Percentiles rank a stretch among this genome's conserved stretches.
Evolutionary conservation across 148 eudicot genomes (phyloP).

Genomic region (Vaccinium macrocarpon): DNA sequence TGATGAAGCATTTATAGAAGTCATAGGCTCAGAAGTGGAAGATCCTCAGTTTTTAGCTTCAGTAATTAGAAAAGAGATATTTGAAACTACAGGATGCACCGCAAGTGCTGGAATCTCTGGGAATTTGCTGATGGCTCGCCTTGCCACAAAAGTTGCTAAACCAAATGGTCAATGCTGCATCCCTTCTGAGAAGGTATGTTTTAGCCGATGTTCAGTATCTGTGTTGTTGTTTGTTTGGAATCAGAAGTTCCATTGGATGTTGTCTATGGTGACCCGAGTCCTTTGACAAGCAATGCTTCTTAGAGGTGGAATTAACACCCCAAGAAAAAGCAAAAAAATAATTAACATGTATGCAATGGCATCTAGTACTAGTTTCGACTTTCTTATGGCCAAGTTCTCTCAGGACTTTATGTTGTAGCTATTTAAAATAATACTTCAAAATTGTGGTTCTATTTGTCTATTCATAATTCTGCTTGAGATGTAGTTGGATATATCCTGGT

Average conservation of each 20-base stretch:
- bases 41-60: slow-evolving; percentile 78
- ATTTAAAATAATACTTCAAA: neutral
- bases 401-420: neutral
- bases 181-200: slow-evolving; percentile 66
- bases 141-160: slow-evolving; percentile 92
- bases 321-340: neutral
- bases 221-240: neutral
- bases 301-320: too few relatives aligned
- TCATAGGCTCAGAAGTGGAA: slow-evolving; percentile 52
- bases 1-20: slow-evolving; percentile 96
- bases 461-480: neutral
- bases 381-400: slow-evolving; percentile 1
- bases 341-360: neutral
- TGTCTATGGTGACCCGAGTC: neutral
- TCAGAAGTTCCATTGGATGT: neutral
- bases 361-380: neutral
- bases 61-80: slow-evolving; percentile 74
- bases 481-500: neutral
- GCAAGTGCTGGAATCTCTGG: slow-evolving; percentile 88
- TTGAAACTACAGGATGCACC: slow-evolving; percentile 75
- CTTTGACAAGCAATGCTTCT: neutral
- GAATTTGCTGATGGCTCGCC: slow-evolving; percentile 94
- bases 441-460: neutral
- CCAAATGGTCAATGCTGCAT: slow-evolving; percentile 86
- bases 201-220: neutral